Conservation (phyloP, 164 flowering plant species). For the Akebia trifoliata region DNA sequence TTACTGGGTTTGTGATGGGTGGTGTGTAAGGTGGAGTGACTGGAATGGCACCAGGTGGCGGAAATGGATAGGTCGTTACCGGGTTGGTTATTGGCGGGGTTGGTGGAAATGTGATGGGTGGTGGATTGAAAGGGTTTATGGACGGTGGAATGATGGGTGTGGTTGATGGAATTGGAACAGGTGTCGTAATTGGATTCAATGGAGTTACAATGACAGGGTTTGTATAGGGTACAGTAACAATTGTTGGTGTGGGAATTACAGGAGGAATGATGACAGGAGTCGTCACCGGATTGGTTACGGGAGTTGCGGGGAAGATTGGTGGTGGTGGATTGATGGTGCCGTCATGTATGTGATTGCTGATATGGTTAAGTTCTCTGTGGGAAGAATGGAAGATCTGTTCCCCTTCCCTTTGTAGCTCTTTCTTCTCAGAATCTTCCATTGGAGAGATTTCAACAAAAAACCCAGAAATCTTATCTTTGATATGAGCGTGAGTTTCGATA, state of each 20-base stretch:
- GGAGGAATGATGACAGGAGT: conserved; percentile 8
- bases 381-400: conserved; percentile 22
- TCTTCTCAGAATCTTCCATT: conserved; percentile 14
- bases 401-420: conserved; percentile 19
- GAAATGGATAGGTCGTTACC: conserved; percentile 34
- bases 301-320: conserved; percentile 5
- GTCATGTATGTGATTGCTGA: conserved; percentile 9
- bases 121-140: conserved; percentile 4
- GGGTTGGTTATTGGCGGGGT: conserved; percentile 38
- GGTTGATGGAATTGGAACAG: conserved; percentile 21
- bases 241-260: conserved; percentile 24
- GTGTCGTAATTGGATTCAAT: conserved; percentile 27
- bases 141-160: conserved; percentile 7
- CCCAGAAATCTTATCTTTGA: conserved; percentile 11
- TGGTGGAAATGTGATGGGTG: conserved; percentile 2
- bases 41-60: conserved; percentile 29
- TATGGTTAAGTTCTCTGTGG: conserved; percentile 28
- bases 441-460: conserved; percentile 23
- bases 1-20: conserved; percentile 32
- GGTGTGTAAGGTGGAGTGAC: conserved; percentile 22
- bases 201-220: conserved; percentile 6
- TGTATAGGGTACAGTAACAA: conserved; percentile 27
- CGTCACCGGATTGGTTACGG: conserved; percentile 17
- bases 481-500: conserved; percentile 21
- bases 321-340: conserved; percentile 9